These are phyloP conservation scores for Tuber indicum DNA, from an alignment of 495 filamentous ascomycete genomes.

Conservation along the genomic window DNA sequence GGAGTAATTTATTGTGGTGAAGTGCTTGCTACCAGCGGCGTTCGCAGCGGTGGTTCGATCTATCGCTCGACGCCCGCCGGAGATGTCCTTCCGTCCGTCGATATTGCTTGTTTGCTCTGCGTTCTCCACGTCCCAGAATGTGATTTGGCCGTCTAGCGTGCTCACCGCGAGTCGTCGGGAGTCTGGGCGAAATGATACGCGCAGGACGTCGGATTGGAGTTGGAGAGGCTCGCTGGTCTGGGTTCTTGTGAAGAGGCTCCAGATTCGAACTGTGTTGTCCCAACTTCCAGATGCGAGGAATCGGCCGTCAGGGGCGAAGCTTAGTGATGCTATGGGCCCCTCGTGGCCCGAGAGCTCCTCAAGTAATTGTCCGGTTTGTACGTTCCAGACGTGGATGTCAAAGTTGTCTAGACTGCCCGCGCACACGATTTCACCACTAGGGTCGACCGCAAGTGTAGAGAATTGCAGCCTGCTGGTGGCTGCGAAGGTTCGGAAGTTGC, in stretches of 20 bases:
- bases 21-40: constrained; percentile 77
- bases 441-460: constrained; percentile 89
- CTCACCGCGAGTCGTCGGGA: constrained; percentile 85
- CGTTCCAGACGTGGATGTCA: constrained; percentile 95
- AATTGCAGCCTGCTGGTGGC: constrained; percentile 87
- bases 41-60: constrained; percentile 90
- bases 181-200: constrained; percentile 81
- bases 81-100: constrained; percentile 85
- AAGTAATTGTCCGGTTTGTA: constrained; percentile 92
- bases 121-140: constrained; percentile 88
- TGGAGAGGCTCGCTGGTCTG: constrained; percentile 93
- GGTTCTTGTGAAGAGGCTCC: constrained; percentile 87
- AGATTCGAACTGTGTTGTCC: constrained; percentile 90
- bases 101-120: constrained; percentile 73
- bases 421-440: constrained; percentile 89
- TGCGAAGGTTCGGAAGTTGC: constrained; percentile 95
- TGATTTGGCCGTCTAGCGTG: constrained; percentile 85
- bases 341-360: constrained; percentile 89
- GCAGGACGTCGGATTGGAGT: constrained; percentile 80
- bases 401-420: constrained; percentile 93
- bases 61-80: constrained; percentile 76
- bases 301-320: constrained; percentile 79
- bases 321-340: constrained; percentile 77
- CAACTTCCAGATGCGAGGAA: constrained; percentile 83
- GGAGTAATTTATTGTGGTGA: constrained; percentile 80